Percentiles rank a stretch among this genome's conserved stretches.
Evolutionary conservation across 2,329 filamentous ascomycete species (phyloP).

Genomic region (Xylariaceae sp.): DNA sequence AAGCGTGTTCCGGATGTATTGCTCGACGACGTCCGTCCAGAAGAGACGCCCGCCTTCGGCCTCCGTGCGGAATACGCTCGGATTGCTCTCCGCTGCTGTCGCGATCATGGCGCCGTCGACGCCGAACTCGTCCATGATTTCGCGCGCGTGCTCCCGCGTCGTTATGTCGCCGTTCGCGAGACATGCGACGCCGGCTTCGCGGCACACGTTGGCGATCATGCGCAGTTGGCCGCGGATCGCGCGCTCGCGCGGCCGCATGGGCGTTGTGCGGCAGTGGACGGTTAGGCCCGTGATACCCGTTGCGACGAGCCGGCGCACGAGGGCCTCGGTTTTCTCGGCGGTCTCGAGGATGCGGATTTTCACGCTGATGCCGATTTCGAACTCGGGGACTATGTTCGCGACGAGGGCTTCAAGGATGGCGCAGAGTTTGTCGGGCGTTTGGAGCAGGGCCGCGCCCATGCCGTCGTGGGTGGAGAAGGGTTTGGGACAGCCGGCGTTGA

Average conservation of each 20-base stretch:
- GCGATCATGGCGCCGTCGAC: slow-evolving; percentile 97
- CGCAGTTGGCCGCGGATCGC: slow-evolving; percentile 80
- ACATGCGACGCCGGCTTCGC: slow-evolving; percentile 80
- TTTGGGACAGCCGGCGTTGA: slow-evolving; percentile 98
- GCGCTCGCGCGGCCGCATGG: slow-evolving; percentile 85
- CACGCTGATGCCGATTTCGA: slow-evolving; percentile 88
- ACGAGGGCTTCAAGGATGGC: slow-evolving; percentile 81
- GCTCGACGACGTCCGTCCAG: slow-evolving; percentile 72
- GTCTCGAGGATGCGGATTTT: slow-evolving; percentile 89
- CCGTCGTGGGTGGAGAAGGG: slow-evolving; percentile 89
- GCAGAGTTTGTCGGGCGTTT: slow-evolving; percentile 76
- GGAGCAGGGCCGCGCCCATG: slow-evolving; percentile 90
- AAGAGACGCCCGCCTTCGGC: slow-evolving; percentile 60
- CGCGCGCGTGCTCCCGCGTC: slow-evolving; percentile 63
- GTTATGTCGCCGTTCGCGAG: slow-evolving; percentile 93
- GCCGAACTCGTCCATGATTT: slow-evolving; percentile 71
- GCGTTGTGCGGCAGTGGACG: slow-evolving; percentile 90
- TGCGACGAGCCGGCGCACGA: slow-evolving; percentile 72
- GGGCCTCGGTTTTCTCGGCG: slow-evolving; percentile 64
- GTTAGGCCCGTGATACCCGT: slow-evolving; percentile 93
- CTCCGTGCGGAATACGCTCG: slow-evolving; percentile 72
- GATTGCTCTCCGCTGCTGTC: slow-evolving; percentile 83
- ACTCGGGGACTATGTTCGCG: slow-evolving; percentile 66
- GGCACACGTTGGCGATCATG: slow-evolving; percentile 78
- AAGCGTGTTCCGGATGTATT: slow-evolving; percentile 68